Percentiles rank a stretch among this genome's conserved stretches.
phyloP scores from a whole-genome alignment of 371 early-diverging fungal genomes.

The Thermomucor indicae-seudaticae region DNA sequence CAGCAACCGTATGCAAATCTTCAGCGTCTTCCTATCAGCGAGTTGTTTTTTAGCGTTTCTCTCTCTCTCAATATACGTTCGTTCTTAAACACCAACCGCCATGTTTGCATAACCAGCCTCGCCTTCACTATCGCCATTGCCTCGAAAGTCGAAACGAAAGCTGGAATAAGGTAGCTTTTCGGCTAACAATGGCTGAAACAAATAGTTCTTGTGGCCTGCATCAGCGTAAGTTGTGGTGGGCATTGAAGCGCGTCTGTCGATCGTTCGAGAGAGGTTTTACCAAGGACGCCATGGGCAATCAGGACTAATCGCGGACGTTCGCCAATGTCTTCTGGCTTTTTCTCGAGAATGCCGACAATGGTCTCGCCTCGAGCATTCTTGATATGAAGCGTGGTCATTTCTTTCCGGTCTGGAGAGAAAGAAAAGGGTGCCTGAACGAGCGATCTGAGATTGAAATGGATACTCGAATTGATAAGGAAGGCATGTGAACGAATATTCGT shows the following conservation, averaged over 20 bases:
- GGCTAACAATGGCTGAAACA: slow-evolving; percentile 55
- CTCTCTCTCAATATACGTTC: neutral
- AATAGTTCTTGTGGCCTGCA: slow-evolving; percentile 58
- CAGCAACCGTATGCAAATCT: slow-evolving; percentile 50
- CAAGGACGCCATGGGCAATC: slow-evolving; percentile 37
- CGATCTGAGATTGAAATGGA: too few species aligned
- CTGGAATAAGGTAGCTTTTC: slow-evolving; percentile 47
- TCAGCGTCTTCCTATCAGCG: slow-evolving; percentile 41
- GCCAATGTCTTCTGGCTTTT: slow-evolving; percentile 13
- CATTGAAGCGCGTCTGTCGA: neutral
- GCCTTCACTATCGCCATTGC: slow-evolving; percentile 58
- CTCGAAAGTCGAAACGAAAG: slow-evolving; percentile 59
- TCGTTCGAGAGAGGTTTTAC: slow-evolving; percentile 8
- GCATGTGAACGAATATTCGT: too few species aligned
- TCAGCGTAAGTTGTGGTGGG: neutral
- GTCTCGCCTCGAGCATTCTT: slow-evolving; percentile 27
- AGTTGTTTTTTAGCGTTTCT: neutral
- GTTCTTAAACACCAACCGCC: slow-evolving; percentile 16
- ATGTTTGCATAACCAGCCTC: slow-evolving; percentile 49
- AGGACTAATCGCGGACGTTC: slow-evolving; percentile 25
- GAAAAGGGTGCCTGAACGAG: too few species aligned
- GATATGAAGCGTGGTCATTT: slow-evolving; percentile 16
- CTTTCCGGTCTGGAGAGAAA: too few species aligned
- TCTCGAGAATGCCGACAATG: slow-evolving; percentile 40
- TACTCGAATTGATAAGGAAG: too few species aligned